Percentiles rank a stretch among this genome's conserved stretches.
These are phyloP conservation scores for Corylus americana DNA, from an alignment of 306 rosid genomes.

Conservation along the genomic window DNA sequence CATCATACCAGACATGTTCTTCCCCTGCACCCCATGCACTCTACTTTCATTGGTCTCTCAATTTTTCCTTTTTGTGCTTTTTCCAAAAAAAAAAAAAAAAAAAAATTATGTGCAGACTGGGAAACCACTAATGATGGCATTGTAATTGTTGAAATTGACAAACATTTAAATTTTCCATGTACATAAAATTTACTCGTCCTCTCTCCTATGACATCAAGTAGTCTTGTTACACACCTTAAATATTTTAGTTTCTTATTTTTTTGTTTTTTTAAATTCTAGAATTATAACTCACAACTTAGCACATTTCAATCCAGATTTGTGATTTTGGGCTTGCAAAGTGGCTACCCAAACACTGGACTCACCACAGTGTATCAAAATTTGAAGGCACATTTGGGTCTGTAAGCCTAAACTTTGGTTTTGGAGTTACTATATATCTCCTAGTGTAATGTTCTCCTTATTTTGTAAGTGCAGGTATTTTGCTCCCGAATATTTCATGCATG, in stretches of 20 bases:
- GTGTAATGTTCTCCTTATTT: slow-evolving; percentile 8
- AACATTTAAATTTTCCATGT: neutral
- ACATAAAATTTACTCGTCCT: neutral
- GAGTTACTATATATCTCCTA: neutral
- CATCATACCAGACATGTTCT: neutral
- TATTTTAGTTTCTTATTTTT: neutral
- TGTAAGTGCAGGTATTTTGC: slow-evolving; percentile 72
- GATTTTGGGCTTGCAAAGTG: slow-evolving; percentile 95
- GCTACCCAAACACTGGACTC: slow-evolving; percentile 72
- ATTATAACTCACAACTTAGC: slow-evolving; percentile 15
- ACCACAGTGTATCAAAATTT: slow-evolving; percentile 58
- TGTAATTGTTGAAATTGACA: neutral
- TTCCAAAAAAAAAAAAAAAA: neutral
- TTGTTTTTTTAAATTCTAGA: neutral
- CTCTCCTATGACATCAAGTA: neutral
- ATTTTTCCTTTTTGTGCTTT: neutral
- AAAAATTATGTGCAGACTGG: neutral
- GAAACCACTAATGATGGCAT: neutral
- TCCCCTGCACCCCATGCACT: neutral
- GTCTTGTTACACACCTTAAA: neutral
- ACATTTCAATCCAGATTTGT: slow-evolving; percentile 61
- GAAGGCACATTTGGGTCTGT: slow-evolving; percentile 91
- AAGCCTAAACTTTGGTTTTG: neutral
- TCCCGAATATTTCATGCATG: slow-evolving; percentile 84
- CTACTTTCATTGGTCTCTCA: neutral